Percentiles rank a stretch among this genome's conserved stretches.
These are phyloP conservation scores for Schizosaccharomyces japonicus DNA, from an alignment of 805 yeast genomes.

Conservation along the genomic window DNA sequence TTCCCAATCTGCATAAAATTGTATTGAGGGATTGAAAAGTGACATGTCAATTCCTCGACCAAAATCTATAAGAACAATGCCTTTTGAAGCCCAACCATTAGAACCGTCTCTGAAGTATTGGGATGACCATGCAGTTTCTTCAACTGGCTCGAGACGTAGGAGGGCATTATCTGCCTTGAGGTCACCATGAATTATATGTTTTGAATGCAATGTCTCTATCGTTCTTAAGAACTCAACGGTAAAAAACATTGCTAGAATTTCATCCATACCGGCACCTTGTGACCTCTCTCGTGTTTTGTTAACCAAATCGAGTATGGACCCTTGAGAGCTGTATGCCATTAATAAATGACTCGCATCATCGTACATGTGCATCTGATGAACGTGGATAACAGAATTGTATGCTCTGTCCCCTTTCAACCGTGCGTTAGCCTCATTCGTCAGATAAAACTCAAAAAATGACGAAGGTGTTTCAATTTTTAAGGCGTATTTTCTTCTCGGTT, in stretches of 20 bases:
- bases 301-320: slow-evolving; percentile 48
- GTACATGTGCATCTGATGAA: slow-evolving; percentile 30
- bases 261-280: slow-evolving; percentile 22
- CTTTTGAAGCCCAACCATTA: slow-evolving; percentile 28
- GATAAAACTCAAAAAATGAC: slow-evolving; percentile 60
- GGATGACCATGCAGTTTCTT: slow-evolving; percentile 4
- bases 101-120: slow-evolving; percentile 18
- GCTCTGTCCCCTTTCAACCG: slow-evolving; percentile 16
- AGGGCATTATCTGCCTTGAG: slow-evolving; percentile 69
- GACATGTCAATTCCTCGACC: slow-evolving; percentile 56
- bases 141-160: slow-evolving; percentile 26
- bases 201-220: slow-evolving; percentile 35
- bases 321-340: slow-evolving; percentile 41
- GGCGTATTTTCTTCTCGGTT: slow-evolving; percentile 37
- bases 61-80: slow-evolving; percentile 50
- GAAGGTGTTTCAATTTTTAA: slow-evolving; percentile 51
- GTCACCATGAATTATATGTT: slow-evolving; percentile 62
- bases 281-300: slow-evolving; percentile 22
- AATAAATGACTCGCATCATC: slow-evolving; percentile 46
- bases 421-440: slow-evolving; percentile 32
- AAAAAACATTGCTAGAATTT: slow-evolving; percentile 35
- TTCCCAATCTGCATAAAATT: slow-evolving; percentile 37
- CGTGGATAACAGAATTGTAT: slow-evolving; percentile 24
- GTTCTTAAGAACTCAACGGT: slow-evolving; percentile 39
- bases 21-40: slow-evolving; percentile 26